Conservation (phyloP, 768 basidiomycete genomes). For the Tricholoma furcatifolium region DNA sequence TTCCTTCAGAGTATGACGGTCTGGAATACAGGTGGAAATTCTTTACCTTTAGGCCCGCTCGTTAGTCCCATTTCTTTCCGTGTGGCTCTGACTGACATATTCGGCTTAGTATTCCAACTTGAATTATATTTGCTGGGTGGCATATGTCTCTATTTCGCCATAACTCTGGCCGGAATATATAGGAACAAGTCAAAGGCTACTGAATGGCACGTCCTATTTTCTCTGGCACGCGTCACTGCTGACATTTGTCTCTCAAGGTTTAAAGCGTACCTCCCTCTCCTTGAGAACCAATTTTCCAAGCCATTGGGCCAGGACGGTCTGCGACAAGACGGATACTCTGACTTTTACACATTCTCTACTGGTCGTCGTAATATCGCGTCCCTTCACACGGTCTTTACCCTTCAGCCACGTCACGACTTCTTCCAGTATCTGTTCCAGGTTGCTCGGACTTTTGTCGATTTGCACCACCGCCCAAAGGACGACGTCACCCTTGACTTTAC, state of each 20-base stretch:
- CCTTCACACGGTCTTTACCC: constrained; percentile 75
- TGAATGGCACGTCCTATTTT: constrained; percentile 54
- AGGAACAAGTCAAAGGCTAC: constrained; percentile 60
- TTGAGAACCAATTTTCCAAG: constrained; percentile 72
- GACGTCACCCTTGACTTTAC: constrained; percentile 79
- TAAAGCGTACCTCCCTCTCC: constrained; percentile 53
- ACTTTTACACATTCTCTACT: constrained; percentile 86
- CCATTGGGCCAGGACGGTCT: constrained; percentile 53
- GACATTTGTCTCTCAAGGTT: constrained; percentile 44
- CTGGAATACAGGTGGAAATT: constrained; percentile 71
- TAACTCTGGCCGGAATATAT: constrained; percentile 60
- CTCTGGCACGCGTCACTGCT: constrained; percentile 11
- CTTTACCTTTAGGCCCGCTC: constrained; percentile 78
- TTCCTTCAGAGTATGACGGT: constrained; percentile 67
- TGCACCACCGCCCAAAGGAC: constrained; percentile 71
- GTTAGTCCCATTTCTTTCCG: constrained; percentile 37
- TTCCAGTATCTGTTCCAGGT: constrained; percentile 63
- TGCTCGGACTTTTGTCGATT: constrained; percentile 65
- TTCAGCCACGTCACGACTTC: constrained; percentile 84
- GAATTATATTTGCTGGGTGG: constrained; percentile 59
- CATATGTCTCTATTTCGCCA: constrained; percentile 53
- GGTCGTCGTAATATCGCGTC: constrained; percentile 77
- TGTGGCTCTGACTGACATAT: constrained; percentile 1
- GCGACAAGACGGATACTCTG: constrained; percentile 67
- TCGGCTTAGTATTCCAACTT: constrained; percentile 52